These are phyloP conservation scores for Quercus lobata DNA, from an alignment of 331 rosid genomes.

Conservation along the genomic window DNA sequence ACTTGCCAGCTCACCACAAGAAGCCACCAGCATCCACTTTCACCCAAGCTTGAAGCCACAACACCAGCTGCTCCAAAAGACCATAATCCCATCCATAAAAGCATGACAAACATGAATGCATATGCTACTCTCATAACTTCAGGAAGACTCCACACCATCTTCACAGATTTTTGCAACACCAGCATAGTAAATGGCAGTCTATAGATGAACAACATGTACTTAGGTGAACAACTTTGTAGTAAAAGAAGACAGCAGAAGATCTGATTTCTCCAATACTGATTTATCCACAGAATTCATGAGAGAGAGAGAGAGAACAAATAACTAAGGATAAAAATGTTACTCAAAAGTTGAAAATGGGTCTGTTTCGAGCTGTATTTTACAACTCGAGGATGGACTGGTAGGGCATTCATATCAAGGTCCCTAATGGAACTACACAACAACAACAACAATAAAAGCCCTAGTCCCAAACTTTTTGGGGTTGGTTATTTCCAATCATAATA, in stretches of 20 bases:
- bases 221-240: constrained; percentile 10
- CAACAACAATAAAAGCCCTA: too few relatives aligned
- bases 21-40: constrained; percentile 98
- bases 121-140: constrained; percentile 77
- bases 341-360: background rate
- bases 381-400: background rate
- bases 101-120: constrained; percentile 79
- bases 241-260: constrained; percentile 15
- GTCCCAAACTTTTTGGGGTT: too few relatives aligned
- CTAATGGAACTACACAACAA: too few relatives aligned
- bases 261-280: background rate
- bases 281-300: background rate
- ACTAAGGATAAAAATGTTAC: background rate
- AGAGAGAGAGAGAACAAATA: background rate
- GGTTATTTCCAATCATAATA: too few relatives aligned
- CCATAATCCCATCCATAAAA: constrained; percentile 88
- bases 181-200: constrained; percentile 97
- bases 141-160: constrained; percentile 89
- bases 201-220: constrained; percentile 19
- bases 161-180: constrained; percentile 84
- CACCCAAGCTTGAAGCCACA: constrained; percentile 92
- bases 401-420: too few relatives aligned
- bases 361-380: background rate
- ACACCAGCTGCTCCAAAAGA: constrained; percentile 98
- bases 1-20: constrained; percentile 99